Percentiles rank a stretch among this genome's conserved stretches.
These are phyloP conservation scores for Russula griseocarnosa DNA, from an alignment of 768 basidiomycete genomes.

Conservation along the genomic window DNA sequence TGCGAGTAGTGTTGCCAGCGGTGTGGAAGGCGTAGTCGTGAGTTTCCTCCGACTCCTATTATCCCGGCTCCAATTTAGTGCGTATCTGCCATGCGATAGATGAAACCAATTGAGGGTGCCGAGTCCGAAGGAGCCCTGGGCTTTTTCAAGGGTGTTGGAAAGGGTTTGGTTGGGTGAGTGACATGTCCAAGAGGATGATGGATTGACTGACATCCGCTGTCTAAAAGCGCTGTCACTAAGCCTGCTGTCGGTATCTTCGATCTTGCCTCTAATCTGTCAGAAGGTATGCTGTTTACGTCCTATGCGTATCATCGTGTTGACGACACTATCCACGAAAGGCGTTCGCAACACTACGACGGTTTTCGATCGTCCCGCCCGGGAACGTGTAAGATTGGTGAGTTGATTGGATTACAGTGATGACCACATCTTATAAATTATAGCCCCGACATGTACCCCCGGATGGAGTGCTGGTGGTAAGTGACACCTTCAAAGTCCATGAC, in stretches of 20 bases:
- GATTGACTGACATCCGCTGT: constrained; percentile 4
- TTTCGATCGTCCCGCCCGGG: constrained; percentile 87
- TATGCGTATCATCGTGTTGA: neutral
- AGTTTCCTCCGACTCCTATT: constrained; percentile 29
- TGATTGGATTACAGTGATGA: neutral
- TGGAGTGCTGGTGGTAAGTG: constrained; percentile 75
- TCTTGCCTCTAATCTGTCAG: constrained; percentile 88
- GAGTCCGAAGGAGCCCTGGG: constrained; percentile 91
- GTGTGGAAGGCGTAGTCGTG: constrained; percentile 92
- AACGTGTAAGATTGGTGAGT: constrained; percentile 75
- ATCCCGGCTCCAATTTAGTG: neutral
- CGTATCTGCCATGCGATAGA: constrained; percentile 43
- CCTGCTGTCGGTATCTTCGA: constrained; percentile 97
- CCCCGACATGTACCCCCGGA: constrained; percentile 86
- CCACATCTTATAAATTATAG: constrained; percentile 36
- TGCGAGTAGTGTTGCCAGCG: constrained; percentile 90
- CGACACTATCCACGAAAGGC: constrained; percentile 43
- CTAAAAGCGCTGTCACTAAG: constrained; percentile 82
- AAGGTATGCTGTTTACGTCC: constrained; percentile 50
- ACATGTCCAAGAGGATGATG: neutral
- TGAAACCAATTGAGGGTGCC: constrained; percentile 96
- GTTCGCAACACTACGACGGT: constrained; percentile 98
- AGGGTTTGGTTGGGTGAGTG: constrained; percentile 86
- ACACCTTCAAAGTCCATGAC: neutral
- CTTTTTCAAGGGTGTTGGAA: constrained; percentile 97